phyloP scores from a whole-genome alignment of 2,329 filamentous ascomycete species.

The Aplosporella prunicola region DNA sequence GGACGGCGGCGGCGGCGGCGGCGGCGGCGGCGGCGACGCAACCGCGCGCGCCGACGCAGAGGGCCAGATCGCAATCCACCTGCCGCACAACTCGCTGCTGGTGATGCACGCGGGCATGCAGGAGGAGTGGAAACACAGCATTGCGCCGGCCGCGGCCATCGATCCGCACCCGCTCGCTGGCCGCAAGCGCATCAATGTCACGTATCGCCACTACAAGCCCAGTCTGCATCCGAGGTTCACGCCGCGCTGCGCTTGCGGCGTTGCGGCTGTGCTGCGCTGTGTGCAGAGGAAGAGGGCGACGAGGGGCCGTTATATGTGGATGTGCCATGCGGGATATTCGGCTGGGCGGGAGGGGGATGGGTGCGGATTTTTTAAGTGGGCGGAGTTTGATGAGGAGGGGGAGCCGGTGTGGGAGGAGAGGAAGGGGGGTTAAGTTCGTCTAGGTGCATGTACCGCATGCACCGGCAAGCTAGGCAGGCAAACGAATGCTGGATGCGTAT shows the following conservation, averaged over 20 bases:
- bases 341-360: conserved; percentile 49
- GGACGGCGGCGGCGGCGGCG: conserved; percentile 12
- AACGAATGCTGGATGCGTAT: no score
- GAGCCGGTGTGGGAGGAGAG: conserved; percentile 53
- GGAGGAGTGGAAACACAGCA: conserved; percentile 89
- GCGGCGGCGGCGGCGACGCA: conserved; percentile 20
- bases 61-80: conserved; percentile 84
- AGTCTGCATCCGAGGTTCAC: conserved; percentile 68
- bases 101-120: conserved; percentile 99
- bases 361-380: conserved; percentile 78
- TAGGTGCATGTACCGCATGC: not conserved
- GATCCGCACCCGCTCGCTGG: conserved; percentile 77
- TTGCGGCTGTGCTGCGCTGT: conserved; percentile 62
- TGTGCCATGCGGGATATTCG: conserved; percentile 71
- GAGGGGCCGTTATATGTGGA: conserved; percentile 81
- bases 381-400: conserved; percentile 77
- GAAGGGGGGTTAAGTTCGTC: not conserved
- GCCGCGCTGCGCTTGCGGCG: conserved; percentile 65
- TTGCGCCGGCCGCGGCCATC: conserved; percentile 64
- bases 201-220: conserved; percentile 77
- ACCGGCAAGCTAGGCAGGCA: no score
- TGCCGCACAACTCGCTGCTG: conserved; percentile 87
- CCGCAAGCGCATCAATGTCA: conserved; percentile 81
- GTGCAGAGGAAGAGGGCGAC: conserved; percentile 71
- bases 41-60: conserved; percentile 48